These are phyloP conservation scores for Colletotrichum sp. DNA, from an alignment of 2,329 filamentous ascomycete species.

Conservation along the genomic window DNA sequence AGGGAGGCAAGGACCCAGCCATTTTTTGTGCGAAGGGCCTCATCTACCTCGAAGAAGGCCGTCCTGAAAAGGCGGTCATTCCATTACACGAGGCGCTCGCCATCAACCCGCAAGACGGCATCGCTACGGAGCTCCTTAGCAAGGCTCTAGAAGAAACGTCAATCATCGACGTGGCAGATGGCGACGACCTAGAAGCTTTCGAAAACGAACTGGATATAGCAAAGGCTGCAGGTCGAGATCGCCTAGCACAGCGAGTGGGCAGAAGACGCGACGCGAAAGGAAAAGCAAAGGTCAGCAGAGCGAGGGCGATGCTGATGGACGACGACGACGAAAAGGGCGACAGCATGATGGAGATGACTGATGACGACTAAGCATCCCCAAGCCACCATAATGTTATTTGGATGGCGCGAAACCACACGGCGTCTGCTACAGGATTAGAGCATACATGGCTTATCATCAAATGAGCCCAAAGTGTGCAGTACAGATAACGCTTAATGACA, in stretches of 20 bases:
- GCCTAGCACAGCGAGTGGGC: conserved; percentile 34
- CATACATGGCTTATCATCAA: background rate
- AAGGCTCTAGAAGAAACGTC: conserved; percentile 72
- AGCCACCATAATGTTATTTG: background rate
- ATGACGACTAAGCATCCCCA: conserved; percentile 46
- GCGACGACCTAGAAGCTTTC: conserved; percentile 52
- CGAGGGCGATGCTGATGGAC: conserved; percentile 36
- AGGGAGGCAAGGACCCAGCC: conserved; percentile 78
- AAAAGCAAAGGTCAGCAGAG: conserved; percentile 47
- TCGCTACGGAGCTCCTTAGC: conserved; percentile 79
- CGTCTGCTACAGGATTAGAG: background rate
- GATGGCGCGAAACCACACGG: background rate
- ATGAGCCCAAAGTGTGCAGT: background rate
- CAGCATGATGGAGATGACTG: conserved; percentile 62
- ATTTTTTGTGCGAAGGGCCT: conserved; percentile 86
- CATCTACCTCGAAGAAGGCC: conserved; percentile 78
- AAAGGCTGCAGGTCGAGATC: conserved; percentile 47
- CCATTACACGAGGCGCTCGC: conserved; percentile 86
- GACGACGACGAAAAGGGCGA: conserved; percentile 43
- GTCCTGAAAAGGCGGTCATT: conserved; percentile 77
- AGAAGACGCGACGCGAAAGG: conserved; percentile 43
- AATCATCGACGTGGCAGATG: conserved; percentile 47
- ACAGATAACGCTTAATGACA: background rate
- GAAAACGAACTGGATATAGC: conserved; percentile 56
- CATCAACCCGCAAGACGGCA: conserved; percentile 78